Percentiles rank a stretch among this genome's conserved stretches.
Evolutionary conservation across 179 eudicot genomes (phyloP).

Genomic region (Dionaea muscipula): DNA sequence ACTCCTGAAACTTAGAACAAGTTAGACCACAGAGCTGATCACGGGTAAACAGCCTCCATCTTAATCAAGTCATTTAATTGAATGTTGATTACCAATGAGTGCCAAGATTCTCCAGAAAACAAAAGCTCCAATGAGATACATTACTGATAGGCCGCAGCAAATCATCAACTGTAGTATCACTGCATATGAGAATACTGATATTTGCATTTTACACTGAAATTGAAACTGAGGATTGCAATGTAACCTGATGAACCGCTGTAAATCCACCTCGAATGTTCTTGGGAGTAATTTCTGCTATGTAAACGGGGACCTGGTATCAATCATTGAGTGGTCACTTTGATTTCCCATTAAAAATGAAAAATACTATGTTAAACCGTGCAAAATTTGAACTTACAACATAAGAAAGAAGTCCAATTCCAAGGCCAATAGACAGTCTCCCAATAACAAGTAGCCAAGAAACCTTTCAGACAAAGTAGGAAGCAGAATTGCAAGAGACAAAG

Average conservation of each 20-base stretch:
- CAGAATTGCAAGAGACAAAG: not conserved
- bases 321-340: not conserved
- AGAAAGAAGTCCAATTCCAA: slow-evolving; percentile 69
- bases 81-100: slow-evolving; percentile 35
- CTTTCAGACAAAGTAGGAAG: slow-evolving; percentile 24
- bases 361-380: no score
- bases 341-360: not conserved
- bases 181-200: slow-evolving; percentile 1
- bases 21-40: slow-evolving; percentile 7
- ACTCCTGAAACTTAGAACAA: slow-evolving; percentile 32
- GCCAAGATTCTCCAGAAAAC: slow-evolving; percentile 71
- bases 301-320: slow-evolving; percentile 63
- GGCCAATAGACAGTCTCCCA: slow-evolving; percentile 57
- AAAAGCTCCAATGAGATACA: slow-evolving; percentile 51
- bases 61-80: not conserved
- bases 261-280: slow-evolving; percentile 71
- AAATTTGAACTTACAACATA: slow-evolving; percentile 52
- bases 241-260: slow-evolving; percentile 69
- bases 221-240: not conserved
- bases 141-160: slow-evolving; percentile 58
- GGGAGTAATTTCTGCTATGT: slow-evolving; percentile 85
- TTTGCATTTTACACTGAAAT: slow-evolving; percentile 1
- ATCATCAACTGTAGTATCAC: slow-evolving; percentile 59
- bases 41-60: not conserved
- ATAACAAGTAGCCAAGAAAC: slow-evolving; percentile 52